A percentile compares a stretch with the other conserved stretches of the same genome.
phyloP scores from a whole-genome alignment of 2,329 filamentous ascomycete species.

The Dactylellina leptospora region DNA sequence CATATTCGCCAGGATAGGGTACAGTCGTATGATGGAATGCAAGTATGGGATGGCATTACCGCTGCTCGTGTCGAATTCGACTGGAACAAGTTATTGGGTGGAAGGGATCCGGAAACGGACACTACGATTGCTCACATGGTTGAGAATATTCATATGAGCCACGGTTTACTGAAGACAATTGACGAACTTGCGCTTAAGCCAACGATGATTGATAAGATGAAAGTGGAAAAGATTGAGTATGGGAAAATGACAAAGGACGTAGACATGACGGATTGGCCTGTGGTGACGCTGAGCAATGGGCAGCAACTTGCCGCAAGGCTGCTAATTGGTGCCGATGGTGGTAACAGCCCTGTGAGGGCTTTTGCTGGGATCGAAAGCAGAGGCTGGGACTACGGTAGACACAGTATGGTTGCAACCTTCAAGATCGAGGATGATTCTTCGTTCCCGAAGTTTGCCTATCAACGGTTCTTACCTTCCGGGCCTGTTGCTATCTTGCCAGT shows the following conservation, averaged over 20 bases:
- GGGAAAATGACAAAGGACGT: conserved; percentile 74
- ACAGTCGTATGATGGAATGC: conserved; percentile 93
- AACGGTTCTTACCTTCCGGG: conserved; percentile 91
- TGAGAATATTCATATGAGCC: conserved; percentile 89
- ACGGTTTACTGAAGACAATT: conserved; percentile 75
- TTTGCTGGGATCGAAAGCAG: conserved; percentile 86
- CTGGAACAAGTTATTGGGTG: conserved; percentile 66
- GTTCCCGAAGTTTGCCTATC: conserved; percentile 80
- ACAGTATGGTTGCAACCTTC: conserved; percentile 90
- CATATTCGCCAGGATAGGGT: conserved; percentile 77
- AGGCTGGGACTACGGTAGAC: conserved; percentile 92
- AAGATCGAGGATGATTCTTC: conserved; percentile 71
- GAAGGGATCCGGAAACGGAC: conserved; percentile 61
- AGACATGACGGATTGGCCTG: conserved; percentile 86
- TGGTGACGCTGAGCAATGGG: conserved; percentile 76
- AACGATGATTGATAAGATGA: conserved; percentile 77
- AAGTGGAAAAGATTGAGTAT: conserved; percentile 79
- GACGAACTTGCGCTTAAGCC: conserved; percentile 72
- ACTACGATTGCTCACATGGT: conserved; percentile 92
- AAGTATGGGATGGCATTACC: conserved; percentile 93
- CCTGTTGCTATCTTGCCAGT: conserved; percentile 86
- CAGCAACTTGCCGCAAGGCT: conserved; percentile 79
- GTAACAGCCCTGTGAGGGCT: conserved; percentile 88
- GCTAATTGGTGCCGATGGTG: conserved; percentile 90
- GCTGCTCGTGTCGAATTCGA: conserved; percentile 90